These are phyloP conservation scores for Zoysia japonica DNA, from an alignment of 176 grass and related monocot genomes.

Conservation along the genomic window DNA sequence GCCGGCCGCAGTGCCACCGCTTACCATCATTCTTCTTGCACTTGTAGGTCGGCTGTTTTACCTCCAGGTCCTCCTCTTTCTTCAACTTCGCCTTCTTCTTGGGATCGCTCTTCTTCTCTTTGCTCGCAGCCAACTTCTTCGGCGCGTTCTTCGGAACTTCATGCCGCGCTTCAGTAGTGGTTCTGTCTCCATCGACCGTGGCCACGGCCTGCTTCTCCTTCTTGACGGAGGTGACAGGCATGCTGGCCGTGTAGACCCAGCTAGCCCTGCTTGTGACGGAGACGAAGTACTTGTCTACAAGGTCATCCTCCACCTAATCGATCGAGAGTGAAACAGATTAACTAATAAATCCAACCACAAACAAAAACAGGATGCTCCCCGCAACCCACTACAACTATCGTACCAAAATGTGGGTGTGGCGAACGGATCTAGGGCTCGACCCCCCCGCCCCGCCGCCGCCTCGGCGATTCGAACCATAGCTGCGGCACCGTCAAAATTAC, in stretches of 20 bases:
- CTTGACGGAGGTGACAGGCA: background rate
- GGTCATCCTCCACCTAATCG: conserved; percentile 38
- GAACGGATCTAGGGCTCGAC: conserved; percentile 46
- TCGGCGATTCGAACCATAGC: conserved; percentile 29
- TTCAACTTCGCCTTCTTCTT: conserved; percentile 25
- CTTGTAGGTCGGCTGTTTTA: background rate
- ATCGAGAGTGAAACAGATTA: conserved; percentile 3
- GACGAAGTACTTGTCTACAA: conserved; percentile 37
- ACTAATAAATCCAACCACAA: background rate
- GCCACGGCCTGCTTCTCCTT: background rate
- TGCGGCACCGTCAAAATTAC: conserved; percentile 31
- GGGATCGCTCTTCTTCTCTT: background rate
- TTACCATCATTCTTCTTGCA: conserved; percentile 63
- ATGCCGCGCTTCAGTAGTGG: no score
- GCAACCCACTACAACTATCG: background rate
- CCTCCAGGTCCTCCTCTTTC: background rate
- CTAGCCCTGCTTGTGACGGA: conserved; percentile 8
- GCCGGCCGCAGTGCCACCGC: conserved; percentile 36
- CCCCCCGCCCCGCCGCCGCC: conserved; percentile 14
- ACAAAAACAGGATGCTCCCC: background rate
- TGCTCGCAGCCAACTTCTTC: conserved; percentile 13
- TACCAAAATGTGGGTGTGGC: background rate
- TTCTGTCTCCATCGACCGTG: background rate
- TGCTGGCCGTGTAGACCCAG: conserved; percentile 35
- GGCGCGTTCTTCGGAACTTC: background rate